phyloP scores from a whole-genome alignment of 2,329 filamentous ascomycete genomes.

The Pseudogymnoascus sp. region DNA sequence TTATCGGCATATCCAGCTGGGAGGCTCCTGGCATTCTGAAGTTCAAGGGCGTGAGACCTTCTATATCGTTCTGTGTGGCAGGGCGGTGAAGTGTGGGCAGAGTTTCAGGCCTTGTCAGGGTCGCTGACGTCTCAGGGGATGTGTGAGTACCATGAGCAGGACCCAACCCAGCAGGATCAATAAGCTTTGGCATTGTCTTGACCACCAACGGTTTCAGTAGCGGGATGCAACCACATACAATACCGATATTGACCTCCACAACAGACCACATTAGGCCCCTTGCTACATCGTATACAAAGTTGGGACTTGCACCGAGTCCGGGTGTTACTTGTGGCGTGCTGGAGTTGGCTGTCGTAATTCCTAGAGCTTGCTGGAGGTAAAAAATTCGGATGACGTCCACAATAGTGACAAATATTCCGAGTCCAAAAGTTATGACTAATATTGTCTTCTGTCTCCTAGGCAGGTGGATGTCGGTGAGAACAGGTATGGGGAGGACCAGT shows the following conservation, averaged over 20 bases:
- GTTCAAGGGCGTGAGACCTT: background rate
- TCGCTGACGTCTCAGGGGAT: background rate
- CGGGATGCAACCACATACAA: conserved; percentile 80
- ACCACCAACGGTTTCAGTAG: conserved; percentile 77
- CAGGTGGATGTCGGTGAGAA: conserved; percentile 74
- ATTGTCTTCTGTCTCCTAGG: conserved; percentile 80
- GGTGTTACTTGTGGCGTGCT: background rate
- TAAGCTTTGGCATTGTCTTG: conserved; percentile 16
- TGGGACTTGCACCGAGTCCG: conserved; percentile 18
- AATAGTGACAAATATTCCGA: conserved; percentile 76
- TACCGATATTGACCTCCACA: conserved; percentile 80
- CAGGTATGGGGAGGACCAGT: conserved; percentile 75
- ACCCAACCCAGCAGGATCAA: background rate
- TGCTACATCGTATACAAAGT: conserved; percentile 66
- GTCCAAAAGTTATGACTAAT: conserved; percentile 72
- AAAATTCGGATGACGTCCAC: conserved; percentile 84
- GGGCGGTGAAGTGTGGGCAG: background rate
- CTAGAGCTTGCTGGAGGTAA: conserved; percentile 59
- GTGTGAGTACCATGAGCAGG: background rate
- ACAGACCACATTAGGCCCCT: conserved; percentile 86
- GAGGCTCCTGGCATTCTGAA: background rate
- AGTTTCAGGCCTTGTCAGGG: background rate
- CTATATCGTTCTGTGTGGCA: background rate
- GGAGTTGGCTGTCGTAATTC: background rate
- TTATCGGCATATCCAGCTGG: background rate